Base-by-base conservation (phyloP, 1,284 basidiomycete species). In the Inonotus obliquus region DNA sequence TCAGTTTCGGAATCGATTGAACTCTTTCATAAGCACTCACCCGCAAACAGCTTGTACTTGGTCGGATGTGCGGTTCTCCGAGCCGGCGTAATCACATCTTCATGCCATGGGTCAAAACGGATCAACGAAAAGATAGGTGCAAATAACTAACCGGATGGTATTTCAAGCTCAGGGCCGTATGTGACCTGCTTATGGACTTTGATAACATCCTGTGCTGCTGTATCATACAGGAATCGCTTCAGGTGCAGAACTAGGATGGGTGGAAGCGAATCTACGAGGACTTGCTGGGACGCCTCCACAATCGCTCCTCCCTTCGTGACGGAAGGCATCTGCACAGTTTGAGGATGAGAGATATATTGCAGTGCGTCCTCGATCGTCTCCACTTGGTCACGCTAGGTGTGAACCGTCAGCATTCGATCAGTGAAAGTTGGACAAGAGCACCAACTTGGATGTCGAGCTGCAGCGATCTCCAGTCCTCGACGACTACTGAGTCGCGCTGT, bases 171-270 rank as follows among this genome's bases (percentile, higher is more conserved):
- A 1, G 87, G 83, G 13, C 83, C 82, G 75, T 95, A 97, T 27
- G 80, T 77, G 1, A 98, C 82, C 60, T 87, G 85, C 75, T 98
- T 98, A 60, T 82, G 83, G 54, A 91, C 86, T 76, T 98, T 99
- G 59, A 89, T 86, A 0, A 92, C 91, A 38, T 89, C 91, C 25
- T 87, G 88, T 0, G 89, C 87, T 37, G 71, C 79, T 55, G 85
- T 84, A 70, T 97, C 94, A 71, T 95, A 98, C 62, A 88, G 80
- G 78, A 98, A 99, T 25, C 96, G 80, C 76, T 98, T 98, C 70
- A 98, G 80, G 71, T 98, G 96, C 13, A 98, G 79, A 11, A 98
- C 87, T 55, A 98, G 79, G 10, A 98, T 85, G 0, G 87, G 86
- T 0, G 96, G 96, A 13, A 96, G 81, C 0, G 83, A 79, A 49